Conservation (phyloP, 163 green algal species). For the Scenedesmus sp. region DNA sequence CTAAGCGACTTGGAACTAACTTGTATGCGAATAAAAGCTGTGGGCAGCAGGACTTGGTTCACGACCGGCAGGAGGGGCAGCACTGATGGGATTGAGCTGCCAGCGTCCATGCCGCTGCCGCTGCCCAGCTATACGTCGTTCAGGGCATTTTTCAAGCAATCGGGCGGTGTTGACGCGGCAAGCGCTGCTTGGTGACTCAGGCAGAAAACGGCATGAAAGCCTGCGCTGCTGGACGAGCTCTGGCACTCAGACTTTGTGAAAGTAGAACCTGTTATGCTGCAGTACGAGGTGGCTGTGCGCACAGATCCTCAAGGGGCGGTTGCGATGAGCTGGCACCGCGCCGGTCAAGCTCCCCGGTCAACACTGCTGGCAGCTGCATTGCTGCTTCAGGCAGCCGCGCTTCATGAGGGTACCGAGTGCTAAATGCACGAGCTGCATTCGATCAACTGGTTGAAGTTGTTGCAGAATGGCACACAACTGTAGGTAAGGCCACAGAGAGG, state of each 20-base stretch:
- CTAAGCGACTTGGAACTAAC: background rate
- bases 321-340: constrained; percentile 4
- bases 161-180: background rate
- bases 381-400: too few relatives aligned
- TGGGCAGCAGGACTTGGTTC: constrained; percentile 54
- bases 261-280: background rate
- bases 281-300: background rate
- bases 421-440: too few relatives aligned
- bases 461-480: too few relatives aligned
- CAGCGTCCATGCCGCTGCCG: constrained; percentile 3
- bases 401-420: too few relatives aligned
- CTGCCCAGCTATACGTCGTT: background rate
- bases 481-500: too few relatives aligned
- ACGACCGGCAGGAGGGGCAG: constrained; percentile 45
- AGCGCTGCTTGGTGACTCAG: background rate
- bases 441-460: too few relatives aligned
- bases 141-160: background rate
- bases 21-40: constrained; percentile 45
- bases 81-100: constrained; percentile 10
- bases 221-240: background rate
- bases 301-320: background rate
- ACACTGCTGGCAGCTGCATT: too few relatives aligned
- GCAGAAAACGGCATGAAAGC: background rate
- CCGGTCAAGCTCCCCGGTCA: background rate
- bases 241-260: background rate